Conservation (phyloP, 2,329 filamentous ascomycete genomes). For the Canariomyces notabilis region DNA sequence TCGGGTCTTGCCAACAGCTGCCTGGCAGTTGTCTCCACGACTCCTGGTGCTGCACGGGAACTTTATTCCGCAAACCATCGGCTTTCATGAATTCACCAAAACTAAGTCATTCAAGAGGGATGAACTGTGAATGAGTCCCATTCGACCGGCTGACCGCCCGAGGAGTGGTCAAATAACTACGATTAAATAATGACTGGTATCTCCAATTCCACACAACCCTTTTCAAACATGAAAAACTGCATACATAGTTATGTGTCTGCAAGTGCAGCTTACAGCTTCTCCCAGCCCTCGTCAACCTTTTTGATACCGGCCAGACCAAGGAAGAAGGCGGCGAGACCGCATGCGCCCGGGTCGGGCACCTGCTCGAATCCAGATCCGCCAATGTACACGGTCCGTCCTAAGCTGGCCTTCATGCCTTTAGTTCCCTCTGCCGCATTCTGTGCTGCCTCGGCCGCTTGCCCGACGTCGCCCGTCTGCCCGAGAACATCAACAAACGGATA, state of each 20-base stretch:
- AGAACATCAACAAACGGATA: constrained; percentile 79
- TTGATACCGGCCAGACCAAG: constrained; percentile 59
- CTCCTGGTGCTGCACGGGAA: too few species aligned
- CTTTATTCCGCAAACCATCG: neutral
- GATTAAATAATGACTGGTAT: too few species aligned
- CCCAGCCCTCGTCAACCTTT: constrained; percentile 20
- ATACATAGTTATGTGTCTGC: neutral
- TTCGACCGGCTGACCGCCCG: too few species aligned
- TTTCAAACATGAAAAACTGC: neutral
- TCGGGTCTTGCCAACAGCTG: constrained; percentile 8
- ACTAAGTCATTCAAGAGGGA: too few species aligned
- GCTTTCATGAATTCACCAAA: too few species aligned
- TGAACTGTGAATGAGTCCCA: too few species aligned
- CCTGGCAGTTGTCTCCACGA: constrained; percentile 4
- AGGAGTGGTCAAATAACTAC: too few species aligned
- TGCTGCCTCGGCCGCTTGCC: constrained; percentile 70
- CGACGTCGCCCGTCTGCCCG: constrained; percentile 57
- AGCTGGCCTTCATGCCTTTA: constrained; percentile 84
- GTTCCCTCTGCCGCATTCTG: constrained; percentile 73
- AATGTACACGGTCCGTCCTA: constrained; percentile 80
- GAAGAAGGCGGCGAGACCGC: constrained; percentile 73
- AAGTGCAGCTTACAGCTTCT: constrained; percentile 14
- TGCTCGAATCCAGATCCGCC: constrained; percentile 69
- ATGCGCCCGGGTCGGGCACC: constrained; percentile 65
- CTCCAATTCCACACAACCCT: constrained; percentile 1